Evolutionary conservation across 257 asterid genomes (phyloP), one percentile per base, ranked within the genome.

Genomic region (Leonotis leonurus): DNA sequence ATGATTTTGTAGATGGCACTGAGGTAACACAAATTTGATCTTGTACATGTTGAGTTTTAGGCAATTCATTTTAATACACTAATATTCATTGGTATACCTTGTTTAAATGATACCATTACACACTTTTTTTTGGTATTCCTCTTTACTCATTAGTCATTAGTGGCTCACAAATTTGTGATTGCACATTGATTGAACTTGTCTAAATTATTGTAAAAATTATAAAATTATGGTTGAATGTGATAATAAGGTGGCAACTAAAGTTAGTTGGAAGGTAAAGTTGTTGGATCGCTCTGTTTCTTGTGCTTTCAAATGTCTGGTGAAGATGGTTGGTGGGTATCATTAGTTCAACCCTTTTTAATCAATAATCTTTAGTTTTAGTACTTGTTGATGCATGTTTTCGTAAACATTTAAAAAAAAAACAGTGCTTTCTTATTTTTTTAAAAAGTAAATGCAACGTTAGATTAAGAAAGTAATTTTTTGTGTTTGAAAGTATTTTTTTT

Each of bases 1-100:
- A 16, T 5, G 41, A 6, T 22, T 33, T 64, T n/a, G n/a, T n/a
- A n/a, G n/a, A n/a, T n/a, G n/a, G n/a, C n/a, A n/a, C n/a, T n/a
- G n/a, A n/a, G n/a, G n/a, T n/a, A n/a, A n/a, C n/a, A n/a, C n/a
- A n/a, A n/a, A n/a, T n/a, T n/a, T n/a, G n/a, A n/a, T n/a, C n/a
- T 20, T 73, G 75, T 57, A 69, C 27, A 69, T 70, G 24, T 53
- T 18, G 35, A 56, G 45, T 39, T 13, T 29, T 65, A 65, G 48
- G 44, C 48, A 29, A 18, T 44, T n/a, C n/a, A n/a, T 56, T 33
- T 18, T 52, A 1, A 40, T 40, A 35, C 11, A 18, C 30, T 9
- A 36, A 40, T 65, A 20, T 22, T 50, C 6, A 51, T 51, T 51
- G 32, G 21, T 48, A 48, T 48, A 48, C 55, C 0, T 18, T 9